Evolutionary conservation across 2,329 filamentous ascomycete genomes (phyloP).

Genomic region (Epichloe uncinata): DNA sequence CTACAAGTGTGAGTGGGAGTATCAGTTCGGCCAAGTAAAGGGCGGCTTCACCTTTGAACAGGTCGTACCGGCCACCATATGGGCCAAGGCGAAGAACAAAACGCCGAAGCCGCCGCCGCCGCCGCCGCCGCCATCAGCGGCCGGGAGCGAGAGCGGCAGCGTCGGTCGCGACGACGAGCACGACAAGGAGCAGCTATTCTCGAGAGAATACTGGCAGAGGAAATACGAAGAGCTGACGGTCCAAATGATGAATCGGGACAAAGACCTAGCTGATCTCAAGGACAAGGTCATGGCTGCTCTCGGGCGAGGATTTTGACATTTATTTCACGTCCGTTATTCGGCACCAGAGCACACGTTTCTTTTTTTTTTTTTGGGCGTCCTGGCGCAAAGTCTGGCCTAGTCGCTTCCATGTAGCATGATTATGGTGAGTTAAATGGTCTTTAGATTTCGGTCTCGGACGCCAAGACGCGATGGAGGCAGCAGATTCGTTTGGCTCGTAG

Average conservation of each 20-base stretch:
- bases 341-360: too few relatives aligned
- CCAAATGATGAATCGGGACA: slow-evolving; percentile 44
- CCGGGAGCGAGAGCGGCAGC: slow-evolving; percentile 2
- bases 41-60: slow-evolving; percentile 41
- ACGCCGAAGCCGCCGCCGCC: neutral
- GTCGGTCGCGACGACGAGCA: slow-evolving; percentile 8
- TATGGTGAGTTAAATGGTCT: too few relatives aligned
- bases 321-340: too few relatives aligned
- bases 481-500: too few relatives aligned
- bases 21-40: slow-evolving; percentile 38
- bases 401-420: too few relatives aligned
- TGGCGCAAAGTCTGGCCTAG: too few relatives aligned
- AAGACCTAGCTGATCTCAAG: slow-evolving; percentile 32
- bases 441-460: too few relatives aligned
- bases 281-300: slow-evolving; percentile 28
- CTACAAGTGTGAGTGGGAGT: slow-evolving; percentile 42
- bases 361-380: too few relatives aligned
- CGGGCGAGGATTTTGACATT: slow-evolving; percentile 8
- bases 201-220: slow-evolving; percentile 33
- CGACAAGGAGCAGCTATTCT: slow-evolving; percentile 7
- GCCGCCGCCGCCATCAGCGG: neutral
- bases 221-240: slow-evolving; percentile 46
- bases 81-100: slow-evolving; percentile 21
- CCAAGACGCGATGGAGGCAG: too few relatives aligned
- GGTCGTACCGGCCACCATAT: slow-evolving; percentile 29